Percentiles rank a stretch among this genome's conserved stretches.
Evolutionary conservation across 805 yeast genomes (phyloP).

Genomic region (Zygosaccharomyces lentus): DNA sequence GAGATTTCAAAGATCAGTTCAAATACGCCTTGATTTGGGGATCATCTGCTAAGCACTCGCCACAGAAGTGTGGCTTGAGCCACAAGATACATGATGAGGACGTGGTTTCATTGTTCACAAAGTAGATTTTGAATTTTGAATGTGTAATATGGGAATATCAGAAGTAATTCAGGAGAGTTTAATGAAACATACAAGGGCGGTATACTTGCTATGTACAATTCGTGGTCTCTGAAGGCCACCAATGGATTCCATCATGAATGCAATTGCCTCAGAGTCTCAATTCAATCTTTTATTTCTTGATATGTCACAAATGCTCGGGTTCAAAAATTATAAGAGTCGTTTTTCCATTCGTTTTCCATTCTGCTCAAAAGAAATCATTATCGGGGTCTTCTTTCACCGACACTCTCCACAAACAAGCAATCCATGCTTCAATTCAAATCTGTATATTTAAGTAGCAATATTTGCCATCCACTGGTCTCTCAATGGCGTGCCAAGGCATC

Average conservation of each 20-base stretch:
- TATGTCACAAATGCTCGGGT: not conserved
- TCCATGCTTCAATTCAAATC: conserved; percentile 5
- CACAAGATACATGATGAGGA: conserved; percentile 89
- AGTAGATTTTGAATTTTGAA: conserved; percentile 38
- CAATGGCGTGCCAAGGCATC: conserved; percentile 6
- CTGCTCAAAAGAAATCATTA: not conserved
- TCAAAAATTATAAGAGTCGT: not conserved
- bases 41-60: conserved; percentile 87
- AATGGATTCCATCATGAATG: not conserved
- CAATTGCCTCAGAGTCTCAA: too few relatives aligned
- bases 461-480: conserved; percentile 1
- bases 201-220: not conserved
- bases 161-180: not conserved
- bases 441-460: conserved; percentile 5
- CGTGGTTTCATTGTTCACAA: conserved; percentile 86
- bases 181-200: not conserved
- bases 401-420: not conserved
- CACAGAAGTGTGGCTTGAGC: conserved; percentile 89
- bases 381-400: not conserved
- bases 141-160: not conserved
- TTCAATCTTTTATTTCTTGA: not conserved
- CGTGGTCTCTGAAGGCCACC: not conserved
- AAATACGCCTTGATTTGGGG: conserved; percentile 98
- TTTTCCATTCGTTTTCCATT: not conserved
- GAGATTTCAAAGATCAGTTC: conserved; percentile 87